Evolutionary conservation across 768 basidiomycete species (phyloP).

Genomic region (Boletus insuetus): DNA sequence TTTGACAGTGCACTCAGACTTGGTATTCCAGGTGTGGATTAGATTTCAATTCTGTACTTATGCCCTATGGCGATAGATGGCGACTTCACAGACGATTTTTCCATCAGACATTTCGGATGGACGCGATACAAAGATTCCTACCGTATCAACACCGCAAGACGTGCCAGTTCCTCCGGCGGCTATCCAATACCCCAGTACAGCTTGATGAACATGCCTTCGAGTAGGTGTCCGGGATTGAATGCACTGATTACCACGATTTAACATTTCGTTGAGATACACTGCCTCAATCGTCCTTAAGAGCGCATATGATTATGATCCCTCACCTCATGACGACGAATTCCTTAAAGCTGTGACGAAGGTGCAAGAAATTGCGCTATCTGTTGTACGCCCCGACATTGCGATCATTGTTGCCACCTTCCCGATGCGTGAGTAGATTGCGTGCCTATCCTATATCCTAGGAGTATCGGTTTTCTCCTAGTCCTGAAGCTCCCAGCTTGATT

Average conservation of each 20-base stretch:
- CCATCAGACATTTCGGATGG: conserved; percentile 17
- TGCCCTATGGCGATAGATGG: neutral
- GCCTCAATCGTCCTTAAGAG: conserved; percentile 3
- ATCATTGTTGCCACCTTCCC: conserved; percentile 4
- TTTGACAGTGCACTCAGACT: neutral
- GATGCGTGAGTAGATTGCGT: neutral
- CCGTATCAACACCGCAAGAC: conserved; percentile 28
- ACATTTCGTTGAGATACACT: conserved; percentile 1
- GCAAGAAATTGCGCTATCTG: neutral
- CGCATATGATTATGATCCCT: conserved; percentile 10
- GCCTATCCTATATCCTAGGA: neutral
- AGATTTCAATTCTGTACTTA: conserved; percentile 12
- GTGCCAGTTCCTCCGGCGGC: conserved; percentile 28
- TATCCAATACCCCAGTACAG: conserved; percentile 31
- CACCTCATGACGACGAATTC: conserved; percentile 4
- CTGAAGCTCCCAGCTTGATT: conserved; percentile 15
- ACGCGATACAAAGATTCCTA: conserved; percentile 19
- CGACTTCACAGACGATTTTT: conserved; percentile 21
- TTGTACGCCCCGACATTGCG: conserved; percentile 7
- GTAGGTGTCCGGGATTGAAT: conserved; percentile 29
- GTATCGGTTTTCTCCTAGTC: neutral
- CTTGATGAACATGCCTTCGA: neutral
- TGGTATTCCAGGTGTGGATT: conserved; percentile 8
- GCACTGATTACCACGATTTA: neutral
- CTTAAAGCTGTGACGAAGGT: neutral